These are phyloP conservation scores for Trametopsis cervina DNA, from an alignment of 768 basidiomycete species.

Conservation along the genomic window DNA sequence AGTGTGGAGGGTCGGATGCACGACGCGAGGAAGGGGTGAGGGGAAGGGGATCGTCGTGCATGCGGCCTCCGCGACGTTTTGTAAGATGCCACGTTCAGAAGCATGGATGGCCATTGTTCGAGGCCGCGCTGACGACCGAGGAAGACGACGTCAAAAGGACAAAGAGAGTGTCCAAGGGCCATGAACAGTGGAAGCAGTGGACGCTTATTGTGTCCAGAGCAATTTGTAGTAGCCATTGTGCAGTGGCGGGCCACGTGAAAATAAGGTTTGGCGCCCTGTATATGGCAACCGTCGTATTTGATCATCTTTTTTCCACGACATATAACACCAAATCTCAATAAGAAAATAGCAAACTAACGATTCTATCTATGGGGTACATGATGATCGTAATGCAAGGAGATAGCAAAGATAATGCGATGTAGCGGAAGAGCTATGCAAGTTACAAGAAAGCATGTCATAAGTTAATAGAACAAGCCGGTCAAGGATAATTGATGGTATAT, in stretches of 20 bases:
- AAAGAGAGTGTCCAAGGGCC: neutral
- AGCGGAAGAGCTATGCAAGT: neutral
- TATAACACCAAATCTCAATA: neutral
- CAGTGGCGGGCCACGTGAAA: slow-evolving; percentile 7
- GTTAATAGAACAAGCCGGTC: neutral
- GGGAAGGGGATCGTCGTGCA: neutral
- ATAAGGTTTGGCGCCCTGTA: neutral
- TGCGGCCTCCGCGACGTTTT: neutral
- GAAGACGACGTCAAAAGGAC: neutral
- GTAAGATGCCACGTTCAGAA: neutral
- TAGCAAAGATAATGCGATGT: neutral
- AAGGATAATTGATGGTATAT: neutral
- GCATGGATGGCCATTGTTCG: slow-evolving; percentile 4
- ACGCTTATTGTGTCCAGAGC: neutral
- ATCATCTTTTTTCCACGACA: neutral
- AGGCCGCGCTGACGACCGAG: neutral
- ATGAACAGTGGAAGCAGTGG: neutral
- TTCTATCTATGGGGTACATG: slow-evolving; percentile 5
- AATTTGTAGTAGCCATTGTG: too few relatives aligned
- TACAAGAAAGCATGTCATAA: neutral
- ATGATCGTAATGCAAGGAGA: slow-evolving; percentile 1
- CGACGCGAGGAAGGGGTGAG: slow-evolving; percentile 1
- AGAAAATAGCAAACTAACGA: neutral
- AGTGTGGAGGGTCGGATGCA: neutral
- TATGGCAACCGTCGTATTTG: slow-evolving; percentile 5